Conservation (phyloP, 768 basidiomycete genomes). For the Mycena kentingensis region DNA sequence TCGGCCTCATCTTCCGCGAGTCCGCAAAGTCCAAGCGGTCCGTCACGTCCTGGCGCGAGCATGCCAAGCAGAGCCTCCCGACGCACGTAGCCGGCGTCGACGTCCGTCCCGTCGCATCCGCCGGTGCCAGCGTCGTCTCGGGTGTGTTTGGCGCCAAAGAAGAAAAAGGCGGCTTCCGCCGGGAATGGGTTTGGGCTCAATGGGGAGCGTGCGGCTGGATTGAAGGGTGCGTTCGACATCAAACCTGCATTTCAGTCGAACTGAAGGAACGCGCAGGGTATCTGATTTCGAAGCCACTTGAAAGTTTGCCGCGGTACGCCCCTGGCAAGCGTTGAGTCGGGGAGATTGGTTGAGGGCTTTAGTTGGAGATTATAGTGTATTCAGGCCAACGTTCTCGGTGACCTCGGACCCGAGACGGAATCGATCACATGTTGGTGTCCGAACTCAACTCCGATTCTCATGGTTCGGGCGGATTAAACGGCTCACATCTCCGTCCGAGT, state of each 20-base stretch:
- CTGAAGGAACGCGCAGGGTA: constrained; percentile 38
- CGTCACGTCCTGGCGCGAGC: constrained; percentile 65
- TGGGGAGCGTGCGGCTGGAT: constrained; percentile 70
- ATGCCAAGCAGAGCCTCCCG: constrained; percentile 55
- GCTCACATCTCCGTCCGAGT: too few species aligned
- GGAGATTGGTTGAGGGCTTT: too few species aligned
- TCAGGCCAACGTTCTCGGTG: too few species aligned
- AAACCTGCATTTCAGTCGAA: constrained; percentile 9
- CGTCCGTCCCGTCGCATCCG: constrained; percentile 36
- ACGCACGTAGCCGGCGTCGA: constrained; percentile 43
- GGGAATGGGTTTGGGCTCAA: constrained; percentile 78
- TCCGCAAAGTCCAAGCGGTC: constrained; percentile 63
- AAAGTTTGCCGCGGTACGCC: constrained; percentile 64
- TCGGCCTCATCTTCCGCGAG: constrained; percentile 72
- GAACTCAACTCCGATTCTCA: too few species aligned
- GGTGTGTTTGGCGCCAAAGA: constrained; percentile 31
- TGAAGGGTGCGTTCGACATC: constrained; percentile 45
- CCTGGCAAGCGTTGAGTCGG: constrained; percentile 36
- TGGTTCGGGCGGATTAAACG: too few species aligned
- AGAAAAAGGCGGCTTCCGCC: constrained; percentile 27
- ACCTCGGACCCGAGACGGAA: too few species aligned
- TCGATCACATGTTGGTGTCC: too few species aligned
- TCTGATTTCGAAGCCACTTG: constrained; percentile 62
- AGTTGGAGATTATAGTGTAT: too few species aligned
- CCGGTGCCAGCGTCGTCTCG: constrained; percentile 40